phyloP scores from a whole-genome alignment of 2,329 filamentous ascomycete species.

The Xylaria sp. region DNA sequence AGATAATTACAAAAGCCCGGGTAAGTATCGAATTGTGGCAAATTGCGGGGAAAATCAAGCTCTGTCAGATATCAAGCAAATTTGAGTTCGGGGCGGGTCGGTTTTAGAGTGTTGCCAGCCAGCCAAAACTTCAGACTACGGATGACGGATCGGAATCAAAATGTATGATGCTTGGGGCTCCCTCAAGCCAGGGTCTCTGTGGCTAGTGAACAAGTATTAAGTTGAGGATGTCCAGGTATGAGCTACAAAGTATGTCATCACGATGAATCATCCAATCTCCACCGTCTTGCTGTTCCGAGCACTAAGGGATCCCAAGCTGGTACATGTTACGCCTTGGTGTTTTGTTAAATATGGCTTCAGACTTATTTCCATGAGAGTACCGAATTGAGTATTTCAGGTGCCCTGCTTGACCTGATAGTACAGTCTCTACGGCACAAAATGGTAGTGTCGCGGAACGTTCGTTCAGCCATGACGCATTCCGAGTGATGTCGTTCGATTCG shows the following conservation, averaged over 20 bases:
- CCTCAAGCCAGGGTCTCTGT: not conserved
- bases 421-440: not conserved
- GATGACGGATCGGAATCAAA: not conserved
- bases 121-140: not conserved
- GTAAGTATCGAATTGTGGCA: too few species aligned
- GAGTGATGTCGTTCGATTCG: not conserved
- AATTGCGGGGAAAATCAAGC: too few species aligned
- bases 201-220: not conserved
- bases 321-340: too few species aligned
- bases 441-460: not conserved
- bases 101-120: not conserved
- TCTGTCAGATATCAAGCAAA: too few species aligned
- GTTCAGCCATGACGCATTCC: not conserved
- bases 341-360: too few species aligned
- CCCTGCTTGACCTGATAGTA: not conserved
- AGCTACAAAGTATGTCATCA: not conserved
- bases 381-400: too few species aligned
- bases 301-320: too few species aligned
- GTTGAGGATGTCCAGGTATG: not conserved
- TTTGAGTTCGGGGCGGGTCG: not conserved
- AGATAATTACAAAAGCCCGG: too few species aligned
- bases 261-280: too few species aligned
- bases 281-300: too few species aligned
- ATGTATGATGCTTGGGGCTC: not conserved
- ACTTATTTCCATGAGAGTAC: too few species aligned